Base-by-base conservation (phyloP, 1,284 basidiomycete species). In the Laetiporus sulphureus region DNA sequence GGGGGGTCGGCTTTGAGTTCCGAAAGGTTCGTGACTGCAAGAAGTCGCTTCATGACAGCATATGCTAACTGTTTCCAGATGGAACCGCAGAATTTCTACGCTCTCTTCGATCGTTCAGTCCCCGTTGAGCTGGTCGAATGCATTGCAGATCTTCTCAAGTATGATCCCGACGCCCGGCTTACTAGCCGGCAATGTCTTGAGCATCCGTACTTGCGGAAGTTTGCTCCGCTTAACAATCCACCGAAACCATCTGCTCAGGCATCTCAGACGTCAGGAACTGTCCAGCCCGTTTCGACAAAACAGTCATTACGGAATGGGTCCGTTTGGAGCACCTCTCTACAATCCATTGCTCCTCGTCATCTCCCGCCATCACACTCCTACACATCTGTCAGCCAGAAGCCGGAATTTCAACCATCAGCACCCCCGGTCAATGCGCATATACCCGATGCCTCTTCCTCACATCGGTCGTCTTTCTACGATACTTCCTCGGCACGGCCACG, bases 71-170 rank as follows among this genome's bases (percentile, higher is more conserved):
- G 34, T 36, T 38, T 40, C 13, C 54, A 95, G 90, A 75, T 78
- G 49, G 72, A 71, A 39, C 95, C 95, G 2, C 78, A 73, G 53
- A 77, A 86, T 47, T 77, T 97, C 45, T 73, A 81, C 32, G 69
- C 76, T 3, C 74, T 91, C 13, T 98, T 98, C 58, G 86, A 90
- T 46, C 76, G 73, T 42, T 77, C 69, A 19, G 80, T 93, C 13
- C 91, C 94, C 6, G 66, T 73, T 38, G 86, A 83, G 35, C 72
- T 99, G 35, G 71, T 99, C 52, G 84, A 97, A 54, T 95, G 93
- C 64, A 95, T 99, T 57, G 76, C 83, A 31, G 90, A 94, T 57
- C 73, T 98, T 13, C 76, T 99, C 42, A 87, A 83, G 54, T 99
- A 96, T 65, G 91, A 99, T 58, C 95, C 96, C 12, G 80, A 80